Percentiles rank a stretch among this genome's conserved stretches.
Conservation (phyloP, 768 basidiomycete species). For the Amanita exitialis region DNA sequence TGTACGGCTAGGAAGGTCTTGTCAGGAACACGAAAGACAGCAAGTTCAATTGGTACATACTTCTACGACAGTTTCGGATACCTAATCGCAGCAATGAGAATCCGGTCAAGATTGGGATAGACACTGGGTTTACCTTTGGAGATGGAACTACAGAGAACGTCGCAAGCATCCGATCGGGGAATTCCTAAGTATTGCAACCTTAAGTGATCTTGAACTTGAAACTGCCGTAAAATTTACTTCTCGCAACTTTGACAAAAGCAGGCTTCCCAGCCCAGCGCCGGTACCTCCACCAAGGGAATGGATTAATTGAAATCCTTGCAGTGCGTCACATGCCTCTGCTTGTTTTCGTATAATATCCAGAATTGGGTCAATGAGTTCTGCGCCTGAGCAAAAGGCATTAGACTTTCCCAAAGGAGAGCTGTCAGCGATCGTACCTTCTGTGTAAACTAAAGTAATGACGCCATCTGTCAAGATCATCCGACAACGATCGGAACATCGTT, state of each 20-base stretch:
- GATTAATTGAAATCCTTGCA: constrained; percentile 87
- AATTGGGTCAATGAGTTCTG: constrained; percentile 84
- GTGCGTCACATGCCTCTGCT: constrained; percentile 70
- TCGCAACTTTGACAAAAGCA: constrained; percentile 72
- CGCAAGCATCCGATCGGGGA: constrained; percentile 44
- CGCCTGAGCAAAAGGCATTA: constrained; percentile 36
- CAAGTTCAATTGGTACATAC: constrained; percentile 44
- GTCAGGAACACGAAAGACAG: constrained; percentile 23
- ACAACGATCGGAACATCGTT: neutral
- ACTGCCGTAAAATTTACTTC: constrained; percentile 37
- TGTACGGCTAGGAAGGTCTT: constrained; percentile 69
- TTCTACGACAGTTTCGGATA: constrained; percentile 50
- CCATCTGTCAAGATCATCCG: constrained; percentile 1
- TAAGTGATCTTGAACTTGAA: constrained; percentile 10
- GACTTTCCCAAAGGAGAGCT: neutral
- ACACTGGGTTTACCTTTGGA: constrained; percentile 26
- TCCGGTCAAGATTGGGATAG: neutral
- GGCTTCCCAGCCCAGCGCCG: constrained; percentile 75
- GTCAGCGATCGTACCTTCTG: constrained; percentile 51
- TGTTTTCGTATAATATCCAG: constrained; percentile 75
- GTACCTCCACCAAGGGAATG: constrained; percentile 92
- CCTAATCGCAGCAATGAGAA: constrained; percentile 16
- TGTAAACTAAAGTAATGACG: constrained; percentile 51
- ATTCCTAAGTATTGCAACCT: constrained; percentile 26
- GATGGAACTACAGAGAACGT: constrained; percentile 45